Evolutionary conservation across 2,329 filamentous ascomycete species (phyloP).

Genomic region (Pseudogymnoascus sp.): DNA sequence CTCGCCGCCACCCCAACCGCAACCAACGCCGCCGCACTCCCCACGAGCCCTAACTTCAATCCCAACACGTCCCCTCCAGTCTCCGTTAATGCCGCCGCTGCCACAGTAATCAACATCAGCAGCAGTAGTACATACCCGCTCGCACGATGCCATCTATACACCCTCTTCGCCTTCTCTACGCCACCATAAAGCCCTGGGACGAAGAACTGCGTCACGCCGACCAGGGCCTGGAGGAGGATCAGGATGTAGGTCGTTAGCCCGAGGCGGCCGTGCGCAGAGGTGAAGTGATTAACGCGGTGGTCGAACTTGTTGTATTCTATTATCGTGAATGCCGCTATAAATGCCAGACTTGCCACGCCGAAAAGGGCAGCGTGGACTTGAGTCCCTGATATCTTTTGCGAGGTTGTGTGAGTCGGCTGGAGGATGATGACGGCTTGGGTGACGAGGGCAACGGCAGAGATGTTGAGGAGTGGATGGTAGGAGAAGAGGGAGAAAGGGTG

Average conservation of each 20-base stretch:
- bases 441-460: conserved; percentile 61
- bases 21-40: conserved; percentile 57
- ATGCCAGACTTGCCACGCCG: conserved; percentile 42
- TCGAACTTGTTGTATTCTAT: conserved; percentile 80
- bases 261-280: conserved; percentile 71
- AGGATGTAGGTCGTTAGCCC: conserved; percentile 67
- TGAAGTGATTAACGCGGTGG: conserved; percentile 62
- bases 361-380: conserved; percentile 59
- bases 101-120: conserved; percentile 64
- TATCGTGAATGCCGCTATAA: conserved; percentile 56
- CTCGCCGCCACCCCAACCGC: conserved; percentile 66
- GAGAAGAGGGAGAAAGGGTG: conserved; percentile 71
- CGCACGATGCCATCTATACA: conserved; percentile 85
- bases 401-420: conserved; percentile 72
- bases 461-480: conserved; percentile 68
- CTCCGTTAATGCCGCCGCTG: conserved; percentile 65
- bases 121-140: conserved; percentile 66
- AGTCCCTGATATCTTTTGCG: conserved; percentile 59
- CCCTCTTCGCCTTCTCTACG: conserved; percentile 64
- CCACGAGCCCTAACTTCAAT: conserved; percentile 67
- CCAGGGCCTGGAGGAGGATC: conserved; percentile 61
- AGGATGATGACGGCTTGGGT: conserved; percentile 75
- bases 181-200: conserved; percentile 67
- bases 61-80: conserved; percentile 61
- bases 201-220: conserved; percentile 79